Percentiles rank a stretch among this genome's conserved stretches.
Evolutionary conservation across 805 yeast species (phyloP).

Genomic region (Lipomyces starkeyi): DNA sequence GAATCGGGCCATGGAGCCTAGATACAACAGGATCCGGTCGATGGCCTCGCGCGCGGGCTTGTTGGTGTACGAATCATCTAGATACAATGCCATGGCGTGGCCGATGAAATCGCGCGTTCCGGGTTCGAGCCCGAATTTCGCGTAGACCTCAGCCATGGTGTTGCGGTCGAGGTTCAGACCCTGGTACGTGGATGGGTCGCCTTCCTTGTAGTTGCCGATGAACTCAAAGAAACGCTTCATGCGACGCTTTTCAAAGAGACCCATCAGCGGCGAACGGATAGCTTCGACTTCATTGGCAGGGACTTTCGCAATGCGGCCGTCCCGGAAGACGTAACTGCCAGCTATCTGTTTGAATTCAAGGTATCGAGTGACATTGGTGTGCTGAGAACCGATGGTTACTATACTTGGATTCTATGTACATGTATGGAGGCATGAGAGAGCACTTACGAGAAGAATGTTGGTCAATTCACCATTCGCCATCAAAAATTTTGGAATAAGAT

Average conservation of each 20-base stretch:
- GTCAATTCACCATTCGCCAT: constrained; percentile 99
- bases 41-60: constrained; percentile 92
- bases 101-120: constrained; percentile 97
- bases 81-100: constrained; percentile 97
- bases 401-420: not conserved
- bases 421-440: not conserved
- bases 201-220: constrained; percentile 80
- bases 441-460: constrained; percentile 70
- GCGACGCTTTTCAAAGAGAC: constrained; percentile 92
- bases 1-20: constrained; percentile 88
- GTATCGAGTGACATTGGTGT: constrained; percentile 94
- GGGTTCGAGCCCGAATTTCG: constrained; percentile 85
- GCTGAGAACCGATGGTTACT: constrained; percentile 44
- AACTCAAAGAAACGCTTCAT: constrained; percentile 91
- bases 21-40: constrained; percentile 83
- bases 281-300: constrained; percentile 94
- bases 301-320: constrained; percentile 90
- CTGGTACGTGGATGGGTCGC: constrained; percentile 78
- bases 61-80: constrained; percentile 85
- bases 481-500: constrained; percentile 91
- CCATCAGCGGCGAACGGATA: constrained; percentile 88
- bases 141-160: constrained; percentile 90
- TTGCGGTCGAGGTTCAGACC: constrained; percentile 79
- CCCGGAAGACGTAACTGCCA: constrained; percentile 93
- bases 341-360: constrained; percentile 95